Percentiles rank a stretch among this genome's conserved stretches.
Evolutionary conservation across 257 asterid species (phyloP).

Genomic region (Jacaranda copaia): DNA sequence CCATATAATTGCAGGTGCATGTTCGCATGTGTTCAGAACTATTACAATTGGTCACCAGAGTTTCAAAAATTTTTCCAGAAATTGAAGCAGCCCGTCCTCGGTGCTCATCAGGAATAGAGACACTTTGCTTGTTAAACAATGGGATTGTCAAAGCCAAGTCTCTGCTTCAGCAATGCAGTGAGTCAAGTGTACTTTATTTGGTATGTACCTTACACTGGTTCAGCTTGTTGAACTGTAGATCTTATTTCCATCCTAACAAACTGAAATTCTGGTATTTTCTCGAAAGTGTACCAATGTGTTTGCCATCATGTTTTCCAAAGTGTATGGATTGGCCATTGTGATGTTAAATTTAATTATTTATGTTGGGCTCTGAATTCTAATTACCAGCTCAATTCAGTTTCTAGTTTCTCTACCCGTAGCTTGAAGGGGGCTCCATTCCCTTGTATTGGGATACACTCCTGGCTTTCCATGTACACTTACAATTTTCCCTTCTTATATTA

Average conservation of each 20-base stretch:
- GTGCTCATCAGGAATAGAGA: slow-evolving; percentile 79
- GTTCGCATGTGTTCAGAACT: slow-evolving; percentile 73
- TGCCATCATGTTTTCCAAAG: background rate
- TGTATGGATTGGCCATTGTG: slow-evolving; percentile 7
- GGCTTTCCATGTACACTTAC: too few relatives aligned
- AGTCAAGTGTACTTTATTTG: slow-evolving; percentile 90
- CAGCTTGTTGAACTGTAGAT: too few relatives aligned
- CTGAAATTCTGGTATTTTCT: slow-evolving; percentile 12
- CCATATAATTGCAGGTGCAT: slow-evolving; percentile 72
- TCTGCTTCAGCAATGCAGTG: slow-evolving; percentile 71
- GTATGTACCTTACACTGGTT: slow-evolving; percentile 44
- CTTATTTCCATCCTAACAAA: too few relatives aligned
- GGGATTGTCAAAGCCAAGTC: slow-evolving; percentile 71
- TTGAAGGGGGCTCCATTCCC: too few relatives aligned
- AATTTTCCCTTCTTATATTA: background rate
- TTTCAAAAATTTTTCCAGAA: slow-evolving; percentile 60
- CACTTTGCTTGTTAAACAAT: slow-evolving; percentile 70
- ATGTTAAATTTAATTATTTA: background rate
- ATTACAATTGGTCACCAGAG: slow-evolving; percentile 47
- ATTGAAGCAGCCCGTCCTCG: slow-evolving; percentile 87
- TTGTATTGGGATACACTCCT: too few relatives aligned
- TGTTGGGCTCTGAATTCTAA: background rate
- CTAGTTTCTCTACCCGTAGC: too few relatives aligned
- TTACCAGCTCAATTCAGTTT: too few relatives aligned
- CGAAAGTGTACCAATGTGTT: background rate